Evolutionary conservation across 2,329 filamentous ascomycete species (phyloP).

Genomic region (Monilinia polystroma): DNA sequence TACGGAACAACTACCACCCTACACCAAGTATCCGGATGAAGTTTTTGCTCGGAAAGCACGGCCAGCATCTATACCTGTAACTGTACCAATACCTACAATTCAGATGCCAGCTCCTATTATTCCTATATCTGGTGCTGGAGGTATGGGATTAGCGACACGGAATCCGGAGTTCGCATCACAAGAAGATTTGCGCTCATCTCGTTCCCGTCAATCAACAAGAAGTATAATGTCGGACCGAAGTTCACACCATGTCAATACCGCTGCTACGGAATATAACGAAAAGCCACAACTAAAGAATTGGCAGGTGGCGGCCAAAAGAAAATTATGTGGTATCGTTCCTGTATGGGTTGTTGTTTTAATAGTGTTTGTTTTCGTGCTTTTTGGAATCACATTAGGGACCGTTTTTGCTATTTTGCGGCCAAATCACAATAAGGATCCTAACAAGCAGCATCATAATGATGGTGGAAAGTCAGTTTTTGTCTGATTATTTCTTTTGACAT

Average conservation of each 20-base stretch:
- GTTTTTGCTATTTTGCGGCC: conserved; percentile 35
- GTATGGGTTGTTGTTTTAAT: conserved; percentile 60
- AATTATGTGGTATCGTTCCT: conserved; percentile 58
- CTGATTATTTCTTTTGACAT: too few relatives aligned
- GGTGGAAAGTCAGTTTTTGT: conserved; percentile 31
- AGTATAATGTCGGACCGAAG: conserved; percentile 54
- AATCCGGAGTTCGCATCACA: conserved; percentile 62
- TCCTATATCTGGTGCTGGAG: conserved; percentile 52
- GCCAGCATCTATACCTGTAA: conserved; percentile 29
- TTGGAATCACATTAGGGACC: conserved; percentile 57
- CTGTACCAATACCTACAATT: conserved; percentile 28
- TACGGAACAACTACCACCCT: conserved; percentile 86
- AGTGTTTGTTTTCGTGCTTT: conserved; percentile 53
- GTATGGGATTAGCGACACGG: conserved; percentile 58
- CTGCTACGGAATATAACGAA: conserved; percentile 48
- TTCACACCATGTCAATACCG: conserved; percentile 54
- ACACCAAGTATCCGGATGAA: conserved; percentile 84
- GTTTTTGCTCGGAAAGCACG: conserved; percentile 56
- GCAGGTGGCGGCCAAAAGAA: conserved; percentile 54
- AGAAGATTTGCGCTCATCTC: conserved; percentile 52
- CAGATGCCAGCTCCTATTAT: conserved; percentile 26
- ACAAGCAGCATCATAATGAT: conserved; percentile 18
- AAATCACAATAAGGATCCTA: conserved; percentile 25
- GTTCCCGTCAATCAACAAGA: conserved; percentile 52
- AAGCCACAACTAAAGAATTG: conserved; percentile 51